Percentiles rank a stretch among this genome's conserved stretches.
phyloP scores from a whole-genome alignment of 139 green algal genomes.

The Closterium sp. region DNA sequence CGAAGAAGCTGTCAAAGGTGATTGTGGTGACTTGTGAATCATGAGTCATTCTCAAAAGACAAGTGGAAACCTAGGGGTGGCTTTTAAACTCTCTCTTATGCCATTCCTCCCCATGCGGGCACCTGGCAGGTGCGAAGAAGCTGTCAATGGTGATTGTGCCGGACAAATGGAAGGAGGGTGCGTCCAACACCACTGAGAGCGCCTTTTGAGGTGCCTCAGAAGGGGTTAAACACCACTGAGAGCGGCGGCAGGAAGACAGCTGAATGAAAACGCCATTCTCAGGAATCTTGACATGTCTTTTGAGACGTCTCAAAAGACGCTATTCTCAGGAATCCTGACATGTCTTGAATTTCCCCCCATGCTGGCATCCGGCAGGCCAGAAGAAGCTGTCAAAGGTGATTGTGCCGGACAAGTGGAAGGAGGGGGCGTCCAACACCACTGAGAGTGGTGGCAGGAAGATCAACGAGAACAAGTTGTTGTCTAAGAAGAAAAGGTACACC shows the following conservation, averaged over 20 bases:
- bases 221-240: conserved; percentile 44
- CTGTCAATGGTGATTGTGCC: conserved; percentile 47
- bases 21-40: not conserved
- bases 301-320: no score
- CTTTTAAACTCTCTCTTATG: no score
- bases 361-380: conserved; percentile 25
- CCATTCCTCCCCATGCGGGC: not conserved
- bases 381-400: conserved; percentile 57
- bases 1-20: conserved; percentile 56
- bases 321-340: conserved; percentile 33
- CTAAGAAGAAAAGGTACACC: conserved; percentile 44
- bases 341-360: not conserved
- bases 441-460: conserved; percentile 49
- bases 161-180: conserved; percentile 55
- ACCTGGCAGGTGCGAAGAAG: conserved; percentile 50
- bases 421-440: conserved; percentile 49
- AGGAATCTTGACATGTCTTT: conserved; percentile 26
- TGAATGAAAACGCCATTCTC: conserved; percentile 17
- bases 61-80: no score
- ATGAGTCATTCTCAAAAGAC: not conserved
- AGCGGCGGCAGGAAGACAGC: conserved; percentile 24
- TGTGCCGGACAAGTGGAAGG: conserved; percentile 56
- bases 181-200: not conserved
- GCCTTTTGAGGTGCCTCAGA: no score
- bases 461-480: conserved; percentile 55